Conservation (phyloP, 2,329 filamentous ascomycete genomes). For the Fusarium sp. region DNA sequence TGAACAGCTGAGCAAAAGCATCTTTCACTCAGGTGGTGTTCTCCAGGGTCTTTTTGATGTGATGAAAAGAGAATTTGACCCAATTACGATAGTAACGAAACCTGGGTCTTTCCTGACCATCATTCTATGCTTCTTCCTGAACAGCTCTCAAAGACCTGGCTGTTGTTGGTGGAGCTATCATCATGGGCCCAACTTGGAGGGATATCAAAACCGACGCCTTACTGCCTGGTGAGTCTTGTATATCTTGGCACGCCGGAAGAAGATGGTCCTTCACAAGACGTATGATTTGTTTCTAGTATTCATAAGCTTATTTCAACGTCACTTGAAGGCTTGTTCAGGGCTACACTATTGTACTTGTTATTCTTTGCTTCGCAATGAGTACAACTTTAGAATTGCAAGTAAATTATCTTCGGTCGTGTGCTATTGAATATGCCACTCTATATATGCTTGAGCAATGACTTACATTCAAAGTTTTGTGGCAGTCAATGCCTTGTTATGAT, state of each 20-base stretch:
- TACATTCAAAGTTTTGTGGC: too few relatives aligned
- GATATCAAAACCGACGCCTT: neutral
- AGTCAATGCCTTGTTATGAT: too few relatives aligned
- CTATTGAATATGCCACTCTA: too few relatives aligned
- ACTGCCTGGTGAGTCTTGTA: constrained; percentile 11
- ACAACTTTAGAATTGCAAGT: neutral
- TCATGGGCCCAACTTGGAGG: neutral
- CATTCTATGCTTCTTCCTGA: neutral
- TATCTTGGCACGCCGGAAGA: constrained; percentile 11
- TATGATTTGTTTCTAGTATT: neutral
- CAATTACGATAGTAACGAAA: neutral
- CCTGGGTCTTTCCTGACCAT: neutral
- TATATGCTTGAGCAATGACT: too few relatives aligned
- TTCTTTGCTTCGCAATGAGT: neutral
- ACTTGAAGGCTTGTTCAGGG: neutral
- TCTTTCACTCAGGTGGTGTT: constrained; percentile 13
- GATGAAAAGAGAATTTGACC: neutral
- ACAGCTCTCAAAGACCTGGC: neutral
- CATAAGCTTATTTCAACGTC: constrained; percentile 44
- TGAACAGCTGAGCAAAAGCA: constrained; percentile 35
- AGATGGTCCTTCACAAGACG: neutral
- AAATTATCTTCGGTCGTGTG: neutral
- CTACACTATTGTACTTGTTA: neutral
- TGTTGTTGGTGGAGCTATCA: neutral
- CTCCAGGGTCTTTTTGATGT: neutral